phyloP scores from a whole-genome alignment of 495 filamentous ascomycete genomes.

The Mycothermus thermophilus region DNA sequence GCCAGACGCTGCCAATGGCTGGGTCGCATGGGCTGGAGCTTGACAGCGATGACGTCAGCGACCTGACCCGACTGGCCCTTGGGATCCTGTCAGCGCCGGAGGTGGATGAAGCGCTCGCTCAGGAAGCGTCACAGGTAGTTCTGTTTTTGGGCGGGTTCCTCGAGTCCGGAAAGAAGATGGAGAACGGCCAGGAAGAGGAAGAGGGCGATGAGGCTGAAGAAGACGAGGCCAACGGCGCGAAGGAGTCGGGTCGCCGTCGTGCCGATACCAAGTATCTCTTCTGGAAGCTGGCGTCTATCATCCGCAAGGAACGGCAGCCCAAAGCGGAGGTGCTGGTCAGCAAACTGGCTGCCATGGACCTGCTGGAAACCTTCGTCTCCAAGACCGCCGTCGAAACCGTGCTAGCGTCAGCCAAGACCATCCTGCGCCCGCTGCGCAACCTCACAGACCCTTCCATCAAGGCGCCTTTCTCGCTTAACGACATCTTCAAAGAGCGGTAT shows the following conservation, averaged over 20 bases:
- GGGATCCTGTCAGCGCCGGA: slow-evolving; percentile 51
- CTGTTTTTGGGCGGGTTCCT: slow-evolving; percentile 47
- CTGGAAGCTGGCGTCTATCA: slow-evolving; percentile 54
- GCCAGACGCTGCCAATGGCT: slow-evolving; percentile 43
- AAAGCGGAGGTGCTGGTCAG: slow-evolving; percentile 46
- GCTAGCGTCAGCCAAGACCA: slow-evolving; percentile 41
- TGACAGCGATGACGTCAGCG: slow-evolving; percentile 46
- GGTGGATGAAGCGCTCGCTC: slow-evolving; percentile 50
- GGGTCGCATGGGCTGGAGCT: slow-evolving; percentile 63
- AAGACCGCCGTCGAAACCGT: slow-evolving; percentile 45
- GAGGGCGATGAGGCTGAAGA: slow-evolving; percentile 23
- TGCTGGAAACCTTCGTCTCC: slow-evolving; percentile 48
- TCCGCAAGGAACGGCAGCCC: slow-evolving; percentile 63
- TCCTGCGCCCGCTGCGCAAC: slow-evolving; percentile 71
- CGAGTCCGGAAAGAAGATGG: slow-evolving; percentile 13
- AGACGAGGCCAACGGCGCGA: slow-evolving; percentile 31
- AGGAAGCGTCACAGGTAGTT: slow-evolving; percentile 61
- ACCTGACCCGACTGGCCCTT: slow-evolving; percentile 49
- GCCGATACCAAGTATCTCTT: slow-evolving; percentile 55
- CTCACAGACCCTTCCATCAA: slow-evolving; percentile 68
- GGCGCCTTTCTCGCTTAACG: slow-evolving; percentile 48
- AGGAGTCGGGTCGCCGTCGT: slow-evolving; percentile 27
- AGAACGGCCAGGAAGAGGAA: slow-evolving; percentile 20
- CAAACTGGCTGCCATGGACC: slow-evolving; percentile 61
- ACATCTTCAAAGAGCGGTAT: slow-evolving; percentile 50